A percentile compares a stretch with the other conserved stretches of the same genome.
These are phyloP conservation scores for Russula sp. DNA, from an alignment of 768 basidiomycete species.

Conservation along the genomic window DNA sequence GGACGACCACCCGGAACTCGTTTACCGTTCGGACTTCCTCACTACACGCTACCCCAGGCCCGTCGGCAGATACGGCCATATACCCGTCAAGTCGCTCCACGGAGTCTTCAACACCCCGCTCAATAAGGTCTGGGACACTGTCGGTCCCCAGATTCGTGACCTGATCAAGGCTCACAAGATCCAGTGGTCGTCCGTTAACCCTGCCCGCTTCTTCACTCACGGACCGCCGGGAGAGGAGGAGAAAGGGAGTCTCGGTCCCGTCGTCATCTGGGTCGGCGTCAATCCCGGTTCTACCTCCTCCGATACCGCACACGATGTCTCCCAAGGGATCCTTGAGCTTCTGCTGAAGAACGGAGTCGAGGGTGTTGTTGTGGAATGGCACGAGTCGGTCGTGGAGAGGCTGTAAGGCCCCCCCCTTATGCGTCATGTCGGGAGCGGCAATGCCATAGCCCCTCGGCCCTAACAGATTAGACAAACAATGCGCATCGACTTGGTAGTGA, in stretches of 20 bases:
- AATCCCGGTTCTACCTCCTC: slow-evolving; percentile 8
- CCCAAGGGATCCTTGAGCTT: slow-evolving; percentile 9
- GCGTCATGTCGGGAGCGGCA: background rate
- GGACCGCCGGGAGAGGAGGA: background rate
- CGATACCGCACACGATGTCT: slow-evolving; percentile 13
- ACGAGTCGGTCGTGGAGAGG: slow-evolving; percentile 9
- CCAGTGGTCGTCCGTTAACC: background rate
- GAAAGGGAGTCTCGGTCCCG: slow-evolving; percentile 9
- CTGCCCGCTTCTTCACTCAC: slow-evolving; percentile 15
- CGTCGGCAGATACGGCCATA: background rate
- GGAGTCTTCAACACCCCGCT: too few species aligned
- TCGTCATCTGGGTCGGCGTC: slow-evolving; percentile 15
- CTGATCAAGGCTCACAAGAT: slow-evolving; percentile 7
- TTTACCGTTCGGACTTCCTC: slow-evolving; percentile 4
- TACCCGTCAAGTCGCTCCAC: slow-evolving; percentile 1
- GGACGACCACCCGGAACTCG: slow-evolving; percentile 7
- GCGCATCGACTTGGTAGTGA: too few species aligned
- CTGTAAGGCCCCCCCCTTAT: background rate
- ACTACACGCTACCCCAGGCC: slow-evolving; percentile 10
- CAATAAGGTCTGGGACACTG: background rate
- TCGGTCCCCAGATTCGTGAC: slow-evolving; percentile 10
- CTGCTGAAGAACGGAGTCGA: slow-evolving; percentile 4
- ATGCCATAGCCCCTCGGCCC: background rate
- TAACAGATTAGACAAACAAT: too few species aligned
- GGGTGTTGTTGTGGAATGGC: slow-evolving; percentile 16